Base-by-base conservation (phyloP, 257 asterid species). In the Dorcoceras hygrometricum region DNA sequence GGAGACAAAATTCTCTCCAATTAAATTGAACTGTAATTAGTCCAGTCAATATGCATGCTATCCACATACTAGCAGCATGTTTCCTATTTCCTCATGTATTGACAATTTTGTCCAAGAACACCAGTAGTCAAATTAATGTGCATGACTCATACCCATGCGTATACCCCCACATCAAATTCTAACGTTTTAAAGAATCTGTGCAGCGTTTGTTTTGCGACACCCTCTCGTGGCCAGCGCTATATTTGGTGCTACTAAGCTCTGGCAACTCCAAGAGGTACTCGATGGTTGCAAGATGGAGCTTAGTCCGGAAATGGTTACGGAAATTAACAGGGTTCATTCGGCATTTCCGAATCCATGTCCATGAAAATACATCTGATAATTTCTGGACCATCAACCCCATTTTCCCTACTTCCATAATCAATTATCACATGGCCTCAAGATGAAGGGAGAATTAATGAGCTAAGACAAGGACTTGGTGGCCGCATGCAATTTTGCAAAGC, bases 201-300 rank as follows among this genome's bases (percentile, higher is more conserved):
- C 93, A 86, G 97, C 89, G 75, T 92, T 86, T 67, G 95, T 87
- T 75, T 65, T 87, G 87, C 80, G 84, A 65, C 90, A 87, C 79
- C 93, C 96, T 66, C 82, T 82, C 18, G 91, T 87, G 73, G 97
- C 79, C 12, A 87, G 95, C 66, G 90, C 89, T 26, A 76, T 87
- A 60, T 83, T 89, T 70, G 98, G 95, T 77, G 93, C 91, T 23
- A 92, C 97, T 16, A 87, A 87, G 84, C 68, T 79, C 46, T 87
- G 96, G 88, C 97, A 92, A 77, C 83, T 91, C 66, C 70, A 81
- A 76, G 95, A 89, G 78, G 84, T 83, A 68, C 77, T 89, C 26
- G 50, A 71, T 54, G 91, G 91, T 29, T 86, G 95, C 75, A 74
- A 48, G 11, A 71, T 87, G 71, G 76, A 85, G 75, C 90, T 89